Base-by-base conservation (phyloP, 148 eudicot species). In the Simmondsia chinensis region DNA sequence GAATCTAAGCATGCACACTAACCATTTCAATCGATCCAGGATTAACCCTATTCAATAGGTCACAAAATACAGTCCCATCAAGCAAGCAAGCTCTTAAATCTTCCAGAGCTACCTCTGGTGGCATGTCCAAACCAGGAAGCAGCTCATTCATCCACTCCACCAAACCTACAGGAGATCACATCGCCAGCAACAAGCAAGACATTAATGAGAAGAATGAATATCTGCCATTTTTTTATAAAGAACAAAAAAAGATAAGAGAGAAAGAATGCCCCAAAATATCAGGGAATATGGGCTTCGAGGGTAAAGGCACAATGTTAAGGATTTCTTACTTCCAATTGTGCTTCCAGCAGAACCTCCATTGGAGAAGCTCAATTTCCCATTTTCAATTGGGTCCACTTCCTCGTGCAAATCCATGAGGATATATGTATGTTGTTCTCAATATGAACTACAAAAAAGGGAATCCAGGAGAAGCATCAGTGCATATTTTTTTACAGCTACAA, bases 61-160 rank as follows among this genome's bases (percentile, higher is more conserved):
- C 69, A 55, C 94, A 85, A 26, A 91, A 59, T 33, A 68, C 54
- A 26, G 77, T 53, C 37, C 97, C 97, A 72, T 91, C 95, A 9
- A 47, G 57, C 59, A 91, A 64, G 56, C 55, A 60, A 14, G 58
- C 50, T 55, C 94, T 58, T 39, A 91, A 43, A 31, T 82, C 76
- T 46, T 82, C 93, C 43, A 69, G 79, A 2, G 97, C 76, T 67
- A 86, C 87, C 48, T 85, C 77, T 46, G 48, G 25, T 44, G 95
- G 75, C 55, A 91, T 27, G 36, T 54, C 60, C 39, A 70, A 46
- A 58, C 77, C 43, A 35, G 83, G 82, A 44, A 91, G 86, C 35
- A 72, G 48, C 56, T 13, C 59, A 38, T 79, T 91, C 29, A 91
- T 23, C 95, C 97, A 91, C 67, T 76, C 83, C 11, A 72, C 35